Base-by-base conservation (phyloP, 2,329 filamentous ascomycete genomes). In the Pseudocercospora fijiensis region DNA sequence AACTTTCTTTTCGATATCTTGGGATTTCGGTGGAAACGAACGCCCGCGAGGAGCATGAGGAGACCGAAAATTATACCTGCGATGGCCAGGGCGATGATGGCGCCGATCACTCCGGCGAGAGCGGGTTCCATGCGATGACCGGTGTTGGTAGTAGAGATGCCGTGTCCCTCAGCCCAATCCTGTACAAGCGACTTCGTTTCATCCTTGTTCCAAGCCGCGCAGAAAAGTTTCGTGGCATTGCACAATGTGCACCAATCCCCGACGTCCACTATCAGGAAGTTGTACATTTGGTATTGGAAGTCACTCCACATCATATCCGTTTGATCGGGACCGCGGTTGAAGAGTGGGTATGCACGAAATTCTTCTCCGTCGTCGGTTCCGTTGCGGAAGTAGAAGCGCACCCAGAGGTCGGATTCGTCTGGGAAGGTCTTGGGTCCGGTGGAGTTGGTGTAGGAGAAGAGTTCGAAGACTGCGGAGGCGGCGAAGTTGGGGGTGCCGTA, bases 381-480 rank as follows among this genome's bases (percentile, higher is more conserved):
- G 68, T 88, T 87, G 68, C 82, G 83, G 74, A 84, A 82, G 62
- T 81, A 76, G 71, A 87, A 85, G 20, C 83, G 80, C 28, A 87
- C 81, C 73, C 76, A 84, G 45, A 88, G 78, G 22, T 86, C 77
- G 2, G 76, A 69, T 13, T 66, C 57, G 0, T 81, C 81, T 60
- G 81, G 83, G 43, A 62, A 61, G 7, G 57, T 33, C 22, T 62
- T 13, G 2, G 62, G 30, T 37, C 22, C 53, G 18, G 68, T 63
- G 26, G 67, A 62, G 52, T 76, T 74, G 11, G 76, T 74, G 51
- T 77, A 72, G 62, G 79, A 81, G 72, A 80, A 84, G 10, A 86
- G 76, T 69, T 86, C 84, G 59, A 86, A 82, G 6, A 82, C 76
- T 56, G 83, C 76, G 2, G 80, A 81, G 6, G 81, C 79, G 3